Evolutionary conservation across 192 early-diverging fungal genomes (phyloP).

Genomic region (Phlyctochytrium arcticum): DNA sequence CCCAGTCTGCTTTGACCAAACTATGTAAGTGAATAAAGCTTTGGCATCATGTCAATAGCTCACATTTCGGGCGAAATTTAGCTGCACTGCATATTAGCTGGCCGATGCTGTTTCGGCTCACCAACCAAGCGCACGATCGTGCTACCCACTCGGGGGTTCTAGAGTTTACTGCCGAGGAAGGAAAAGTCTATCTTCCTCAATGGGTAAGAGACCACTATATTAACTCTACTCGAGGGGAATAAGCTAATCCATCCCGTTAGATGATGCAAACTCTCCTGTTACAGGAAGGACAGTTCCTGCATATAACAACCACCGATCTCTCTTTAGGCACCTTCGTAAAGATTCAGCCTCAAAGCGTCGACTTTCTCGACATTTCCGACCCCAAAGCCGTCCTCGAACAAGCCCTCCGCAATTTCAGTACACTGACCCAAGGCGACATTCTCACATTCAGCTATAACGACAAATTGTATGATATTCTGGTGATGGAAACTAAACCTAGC

Average conservation of each 20-base stretch:
- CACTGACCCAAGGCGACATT: constrained; percentile 87
- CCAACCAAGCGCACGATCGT: constrained; percentile 45
- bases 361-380: constrained; percentile 96
- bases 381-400: constrained; percentile 97
- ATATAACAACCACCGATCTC: constrained; percentile 73
- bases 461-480: constrained; percentile 79
- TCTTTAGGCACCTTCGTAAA: constrained; percentile 86
- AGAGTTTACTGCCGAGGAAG: constrained; percentile 98
- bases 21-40: constrained; percentile 43
- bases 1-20: constrained; percentile 68
- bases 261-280: constrained; percentile 90
- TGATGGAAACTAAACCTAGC: constrained; percentile 82
- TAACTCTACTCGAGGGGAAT: background rate
- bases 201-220: constrained; percentile 66
- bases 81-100: constrained; percentile 79
- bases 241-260: constrained; percentile 37
- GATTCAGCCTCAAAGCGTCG: constrained; percentile 93
- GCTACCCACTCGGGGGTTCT: constrained; percentile 93
- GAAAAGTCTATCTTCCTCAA: constrained; percentile 88
- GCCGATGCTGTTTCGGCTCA: constrained; percentile 88
- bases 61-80: background rate
- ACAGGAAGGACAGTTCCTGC: constrained; percentile 70
- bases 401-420: constrained; percentile 84
- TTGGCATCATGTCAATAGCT: background rate
- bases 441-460: constrained; percentile 91